These are phyloP conservation scores for Hemileccinum rubropunctum DNA, from an alignment of 768 basidiomycete species.

Conservation along the genomic window DNA sequence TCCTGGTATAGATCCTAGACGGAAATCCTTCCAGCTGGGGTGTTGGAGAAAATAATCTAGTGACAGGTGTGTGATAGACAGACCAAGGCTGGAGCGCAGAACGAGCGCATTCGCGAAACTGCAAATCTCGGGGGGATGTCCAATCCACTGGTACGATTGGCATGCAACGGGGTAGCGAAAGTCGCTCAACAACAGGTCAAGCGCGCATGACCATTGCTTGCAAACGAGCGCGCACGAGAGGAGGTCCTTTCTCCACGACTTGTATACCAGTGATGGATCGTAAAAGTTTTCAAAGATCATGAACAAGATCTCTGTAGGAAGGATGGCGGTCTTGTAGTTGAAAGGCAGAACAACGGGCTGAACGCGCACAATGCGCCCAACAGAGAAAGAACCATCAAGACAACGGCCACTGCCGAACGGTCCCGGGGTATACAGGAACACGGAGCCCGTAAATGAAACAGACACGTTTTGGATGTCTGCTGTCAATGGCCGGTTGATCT, in stretches of 20 bases:
- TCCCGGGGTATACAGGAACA: background rate
- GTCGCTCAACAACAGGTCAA: no score
- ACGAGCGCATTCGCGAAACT: slow-evolving; percentile 1
- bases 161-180: background rate
- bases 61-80: slow-evolving; percentile 1
- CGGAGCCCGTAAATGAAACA: background rate
- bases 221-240: slow-evolving; percentile 1
- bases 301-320: background rate
- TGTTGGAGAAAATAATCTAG: background rate
- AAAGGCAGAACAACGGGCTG: background rate
- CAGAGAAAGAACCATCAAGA: background rate
- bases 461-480: background rate
- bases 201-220: background rate
- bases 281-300: background rate
- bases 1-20: background rate
- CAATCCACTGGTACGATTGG: background rate
- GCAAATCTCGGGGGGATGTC: background rate
- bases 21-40: background rate
- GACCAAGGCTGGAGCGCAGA: background rate
- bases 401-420: background rate
- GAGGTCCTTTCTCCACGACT: background rate
- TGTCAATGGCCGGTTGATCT: background rate
- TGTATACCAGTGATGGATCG: background rate
- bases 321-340: background rate
- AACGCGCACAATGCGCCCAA: slow-evolving; percentile 1